phyloP scores from a whole-genome alignment of 371 early-diverging fungal species.

The Mucor saturninus region DNA sequence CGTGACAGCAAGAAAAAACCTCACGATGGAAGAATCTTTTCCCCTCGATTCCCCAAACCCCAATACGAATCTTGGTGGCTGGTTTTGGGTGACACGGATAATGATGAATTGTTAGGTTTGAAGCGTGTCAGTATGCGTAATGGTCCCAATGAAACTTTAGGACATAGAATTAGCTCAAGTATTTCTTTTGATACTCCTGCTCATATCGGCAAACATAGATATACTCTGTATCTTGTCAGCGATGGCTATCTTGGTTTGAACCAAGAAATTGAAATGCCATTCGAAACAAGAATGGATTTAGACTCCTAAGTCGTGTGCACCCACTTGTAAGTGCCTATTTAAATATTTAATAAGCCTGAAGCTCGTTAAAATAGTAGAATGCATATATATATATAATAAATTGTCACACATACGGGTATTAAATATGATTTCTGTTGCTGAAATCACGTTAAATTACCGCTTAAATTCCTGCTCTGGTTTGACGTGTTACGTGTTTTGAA shows the following conservation, averaged over 20 bases:
- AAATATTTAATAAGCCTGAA: no score
- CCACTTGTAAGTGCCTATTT: no score
- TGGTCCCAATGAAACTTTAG: constrained; percentile 53
- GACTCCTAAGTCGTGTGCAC: constrained; percentile 5
- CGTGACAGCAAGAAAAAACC: constrained; percentile 30
- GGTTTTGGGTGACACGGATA: constrained; percentile 70
- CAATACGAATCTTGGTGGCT: constrained; percentile 94
- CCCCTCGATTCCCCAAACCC: constrained; percentile 85
- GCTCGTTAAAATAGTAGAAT: no score
- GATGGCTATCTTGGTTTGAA: constrained; percentile 89
- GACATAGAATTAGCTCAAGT: constrained; percentile 45
- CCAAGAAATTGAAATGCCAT: constrained; percentile 59
- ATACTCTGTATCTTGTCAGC: constrained; percentile 66
- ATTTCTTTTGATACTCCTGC: constrained; percentile 71
- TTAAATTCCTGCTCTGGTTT: no score
- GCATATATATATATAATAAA: no score
- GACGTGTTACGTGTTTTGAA: no score
- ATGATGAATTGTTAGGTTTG: constrained; percentile 73
- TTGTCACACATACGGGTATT: no score
- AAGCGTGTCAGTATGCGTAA: constrained; percentile 78
- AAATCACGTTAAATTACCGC: no score
- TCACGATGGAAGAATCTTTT: constrained; percentile 69
- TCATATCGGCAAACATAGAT: constrained; percentile 64
- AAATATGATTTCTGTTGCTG: no score
- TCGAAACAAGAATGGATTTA: constrained; percentile 49